Conservation (phyloP, 2,329 filamentous ascomycete species). For the Clonostachys rhizophaga region DNA sequence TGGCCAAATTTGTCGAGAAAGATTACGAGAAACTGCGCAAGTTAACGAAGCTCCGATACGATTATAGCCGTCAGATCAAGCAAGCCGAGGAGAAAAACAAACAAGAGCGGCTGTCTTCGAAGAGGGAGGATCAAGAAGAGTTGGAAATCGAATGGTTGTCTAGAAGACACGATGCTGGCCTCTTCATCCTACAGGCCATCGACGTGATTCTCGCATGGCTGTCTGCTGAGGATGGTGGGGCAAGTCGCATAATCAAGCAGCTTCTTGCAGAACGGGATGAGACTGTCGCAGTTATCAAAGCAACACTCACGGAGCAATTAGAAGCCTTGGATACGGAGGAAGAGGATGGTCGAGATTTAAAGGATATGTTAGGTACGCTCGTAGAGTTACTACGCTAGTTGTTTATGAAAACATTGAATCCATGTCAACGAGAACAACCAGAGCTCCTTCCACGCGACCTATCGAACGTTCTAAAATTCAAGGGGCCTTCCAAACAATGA, state of each 20-base stretch:
- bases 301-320: slow-evolving; percentile 60
- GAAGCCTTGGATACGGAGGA: slow-evolving; percentile 50
- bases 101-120: slow-evolving; percentile 4
- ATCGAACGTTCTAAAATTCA: too few relatives aligned
- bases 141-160: slow-evolving; percentile 70
- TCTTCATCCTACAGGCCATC: slow-evolving; percentile 78
- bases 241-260: slow-evolving; percentile 57
- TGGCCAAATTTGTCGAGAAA: slow-evolving; percentile 95
- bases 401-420: neutral
- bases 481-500: neutral
- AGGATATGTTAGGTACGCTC: slow-evolving; percentile 50
- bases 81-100: slow-evolving; percentile 42
- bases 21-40: slow-evolving; percentile 81
- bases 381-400: slow-evolving; percentile 39
- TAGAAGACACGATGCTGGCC: slow-evolving; percentile 72
- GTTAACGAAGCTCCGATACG: slow-evolving; percentile 65
- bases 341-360: slow-evolving; percentile 52
- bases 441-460: too few relatives aligned
- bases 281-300: slow-evolving; percentile 55
- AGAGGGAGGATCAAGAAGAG: slow-evolving; percentile 32
- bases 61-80: slow-evolving; percentile 64
- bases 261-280: slow-evolving; percentile 67
- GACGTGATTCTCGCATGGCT: slow-evolving; percentile 89
- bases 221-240: slow-evolving; percentile 80
- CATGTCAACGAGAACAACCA: neutral